phyloP scores from a whole-genome alignment of 495 filamentous ascomycete genomes.

The Penicillium bovifimosum region DNA sequence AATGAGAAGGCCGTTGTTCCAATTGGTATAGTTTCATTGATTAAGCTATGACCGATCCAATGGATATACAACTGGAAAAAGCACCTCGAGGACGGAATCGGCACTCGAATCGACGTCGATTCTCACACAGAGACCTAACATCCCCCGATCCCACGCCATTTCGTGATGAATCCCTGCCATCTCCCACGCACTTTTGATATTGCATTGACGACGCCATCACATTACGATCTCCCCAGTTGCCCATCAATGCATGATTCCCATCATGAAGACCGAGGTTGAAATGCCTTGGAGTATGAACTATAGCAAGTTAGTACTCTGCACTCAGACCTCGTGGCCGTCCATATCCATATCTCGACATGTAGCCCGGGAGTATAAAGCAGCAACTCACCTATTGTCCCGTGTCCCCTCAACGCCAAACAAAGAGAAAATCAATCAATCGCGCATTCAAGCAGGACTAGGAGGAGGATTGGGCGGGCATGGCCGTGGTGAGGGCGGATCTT shows the following conservation, averaged over 20 bases:
- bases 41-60: background rate
- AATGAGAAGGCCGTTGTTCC: background rate
- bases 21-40: background rate
- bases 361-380: background rate
- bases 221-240: background rate
- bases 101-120: background rate
- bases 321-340: background rate
- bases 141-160: background rate
- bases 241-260: background rate
- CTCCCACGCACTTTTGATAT: background rate
- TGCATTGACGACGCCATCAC: background rate
- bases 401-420: slow-evolving; percentile 17
- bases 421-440: background rate
- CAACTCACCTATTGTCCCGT: slow-evolving; percentile 16
- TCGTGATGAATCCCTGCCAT: background rate
- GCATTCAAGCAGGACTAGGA: slow-evolving; percentile 37
- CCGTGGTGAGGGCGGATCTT: slow-evolving; percentile 37
- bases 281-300: slow-evolving; percentile 4
- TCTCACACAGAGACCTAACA: background rate
- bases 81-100: background rate
- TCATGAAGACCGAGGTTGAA: background rate
- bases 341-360: background rate
- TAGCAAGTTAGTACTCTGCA: background rate
- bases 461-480: slow-evolving; percentile 42
- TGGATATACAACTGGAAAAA: background rate